Evolutionary conservation across 768 basidiomycete genomes (phyloP).

Genomic region (Suillus luteus): DNA sequence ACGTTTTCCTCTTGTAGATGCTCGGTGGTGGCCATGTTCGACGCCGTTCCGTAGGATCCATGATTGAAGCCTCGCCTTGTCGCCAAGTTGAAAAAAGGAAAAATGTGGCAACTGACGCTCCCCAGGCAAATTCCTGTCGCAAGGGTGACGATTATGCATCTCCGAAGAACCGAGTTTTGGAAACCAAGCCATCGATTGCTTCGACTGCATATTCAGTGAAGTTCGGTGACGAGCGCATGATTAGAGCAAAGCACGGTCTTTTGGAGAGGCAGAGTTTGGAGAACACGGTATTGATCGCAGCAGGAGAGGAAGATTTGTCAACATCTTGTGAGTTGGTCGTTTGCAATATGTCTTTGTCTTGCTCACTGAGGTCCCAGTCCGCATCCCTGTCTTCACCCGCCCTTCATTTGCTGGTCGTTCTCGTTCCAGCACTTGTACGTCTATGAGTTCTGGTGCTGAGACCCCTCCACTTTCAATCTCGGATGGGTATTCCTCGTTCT

Average conservation of each 20-base stretch:
- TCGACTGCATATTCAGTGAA: slow-evolving; percentile 58
- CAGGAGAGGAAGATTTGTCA: slow-evolving; percentile 57
- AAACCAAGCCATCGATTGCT: slow-evolving; percentile 61
- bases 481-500: slow-evolving; percentile 64
- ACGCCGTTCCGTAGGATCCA: slow-evolving; percentile 64
- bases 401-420: slow-evolving; percentile 53
- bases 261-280: slow-evolving; percentile 69
- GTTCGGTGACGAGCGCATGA: slow-evolving; percentile 72
- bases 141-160: slow-evolving; percentile 34
- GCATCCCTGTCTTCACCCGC: slow-evolving; percentile 56
- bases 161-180: slow-evolving; percentile 51
- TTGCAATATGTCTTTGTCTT: neutral
- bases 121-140: slow-evolving; percentile 39
- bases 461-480: slow-evolving; percentile 72
- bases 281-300: slow-evolving; percentile 61
- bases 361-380: slow-evolving; percentile 33
- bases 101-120: slow-evolving; percentile 35
- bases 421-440: slow-evolving; percentile 70
- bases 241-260: slow-evolving; percentile 60
- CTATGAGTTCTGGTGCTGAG: slow-evolving; percentile 60
- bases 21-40: slow-evolving; percentile 76
- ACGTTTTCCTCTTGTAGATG: slow-evolving; percentile 51
- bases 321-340: slow-evolving; percentile 46
- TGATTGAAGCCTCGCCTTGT: slow-evolving; percentile 71
- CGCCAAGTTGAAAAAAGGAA: slow-evolving; percentile 66